Percentiles rank a stretch among this genome's conserved stretches.
These are phyloP conservation scores for Daphne laureola DNA, from an alignment of 441 rosid species.

Conservation along the genomic window DNA sequence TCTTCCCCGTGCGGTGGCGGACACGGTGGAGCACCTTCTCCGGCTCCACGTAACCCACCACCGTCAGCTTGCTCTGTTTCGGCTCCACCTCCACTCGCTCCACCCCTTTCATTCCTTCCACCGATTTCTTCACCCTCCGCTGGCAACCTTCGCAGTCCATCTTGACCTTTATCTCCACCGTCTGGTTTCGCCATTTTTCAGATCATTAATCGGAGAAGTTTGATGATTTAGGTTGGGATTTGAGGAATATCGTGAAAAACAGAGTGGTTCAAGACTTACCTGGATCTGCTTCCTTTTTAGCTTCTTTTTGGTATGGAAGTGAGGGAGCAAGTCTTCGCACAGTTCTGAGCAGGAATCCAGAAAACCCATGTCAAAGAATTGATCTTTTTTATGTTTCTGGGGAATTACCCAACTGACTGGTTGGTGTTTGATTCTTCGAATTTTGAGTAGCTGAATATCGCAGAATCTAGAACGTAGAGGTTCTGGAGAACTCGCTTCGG, in stretches of 20 bases:
- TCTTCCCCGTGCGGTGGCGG: conserved; percentile 48
- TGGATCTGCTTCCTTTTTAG: conserved; percentile 9
- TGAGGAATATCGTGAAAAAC: background rate
- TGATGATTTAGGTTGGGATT: background rate
- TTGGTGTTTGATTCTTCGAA: too few relatives aligned
- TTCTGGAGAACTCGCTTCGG: too few relatives aligned
- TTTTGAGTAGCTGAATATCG: too few relatives aligned
- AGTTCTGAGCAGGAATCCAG: conserved; percentile 14
- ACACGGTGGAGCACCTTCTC: conserved; percentile 30
- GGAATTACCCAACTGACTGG: too few relatives aligned
- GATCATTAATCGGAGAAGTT: too few relatives aligned
- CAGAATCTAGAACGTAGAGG: too few relatives aligned
- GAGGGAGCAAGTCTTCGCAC: conserved; percentile 13
- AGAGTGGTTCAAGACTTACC: background rate
- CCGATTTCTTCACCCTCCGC: conserved; percentile 42
- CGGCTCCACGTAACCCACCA: conserved; percentile 43
- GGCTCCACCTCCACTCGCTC: conserved; percentile 35
- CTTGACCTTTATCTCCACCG: conserved; percentile 42
- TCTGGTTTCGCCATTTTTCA: conserved; percentile 14
- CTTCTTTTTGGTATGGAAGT: conserved; percentile 5
- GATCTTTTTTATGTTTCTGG: too few relatives aligned
- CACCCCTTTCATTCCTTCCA: conserved; percentile 47
- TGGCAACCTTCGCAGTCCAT: conserved; percentile 57
- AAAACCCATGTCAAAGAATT: conserved; percentile 20
- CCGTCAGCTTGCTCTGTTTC: conserved; percentile 44